Conservation (phyloP, 257 asterid genomes). For the Salvia rosmarinus region DNA sequence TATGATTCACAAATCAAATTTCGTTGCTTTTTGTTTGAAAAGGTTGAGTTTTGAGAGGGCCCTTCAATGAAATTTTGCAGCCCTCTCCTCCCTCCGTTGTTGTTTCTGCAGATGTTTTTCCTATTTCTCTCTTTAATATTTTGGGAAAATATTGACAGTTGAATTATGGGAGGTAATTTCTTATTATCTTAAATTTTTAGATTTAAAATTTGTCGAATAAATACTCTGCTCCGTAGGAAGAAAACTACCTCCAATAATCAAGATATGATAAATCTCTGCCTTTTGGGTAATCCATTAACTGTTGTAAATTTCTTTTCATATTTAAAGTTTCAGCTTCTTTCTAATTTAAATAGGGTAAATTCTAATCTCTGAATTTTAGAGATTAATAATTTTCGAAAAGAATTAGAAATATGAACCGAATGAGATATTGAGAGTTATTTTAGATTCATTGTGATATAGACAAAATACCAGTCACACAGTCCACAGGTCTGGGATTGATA, state of each 20-base stretch:
- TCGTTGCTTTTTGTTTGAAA: neutral
- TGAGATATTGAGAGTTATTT: too few relatives aligned
- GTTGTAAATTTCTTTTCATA: neutral
- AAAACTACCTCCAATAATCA: neutral
- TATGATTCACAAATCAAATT: conserved; percentile 36
- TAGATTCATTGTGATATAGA: too few relatives aligned
- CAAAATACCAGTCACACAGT: too few relatives aligned
- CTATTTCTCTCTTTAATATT: neutral
- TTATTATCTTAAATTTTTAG: neutral
- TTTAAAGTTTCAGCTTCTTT: too few relatives aligned
- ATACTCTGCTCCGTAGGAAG: neutral
- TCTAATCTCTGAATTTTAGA: too few relatives aligned
- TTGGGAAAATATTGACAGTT: conserved; percentile 10
- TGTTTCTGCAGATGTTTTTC: neutral
- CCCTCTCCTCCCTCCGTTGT: conserved; percentile 39
- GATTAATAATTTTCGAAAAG: too few relatives aligned
- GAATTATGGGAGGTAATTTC: neutral
- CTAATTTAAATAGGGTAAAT: too few relatives aligned
- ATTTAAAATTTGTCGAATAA: neutral
- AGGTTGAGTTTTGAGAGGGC: conserved; percentile 42
- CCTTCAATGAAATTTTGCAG: conserved; percentile 26
- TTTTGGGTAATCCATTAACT: neutral
- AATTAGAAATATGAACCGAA: too few relatives aligned
- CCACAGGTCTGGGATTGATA: too few relatives aligned
- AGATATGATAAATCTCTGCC: too few relatives aligned